Percentiles rank a stretch among this genome's conserved stretches.
Conservation (phyloP, 106 monocot species). For the Dendrobium chrysotoxum region DNA sequence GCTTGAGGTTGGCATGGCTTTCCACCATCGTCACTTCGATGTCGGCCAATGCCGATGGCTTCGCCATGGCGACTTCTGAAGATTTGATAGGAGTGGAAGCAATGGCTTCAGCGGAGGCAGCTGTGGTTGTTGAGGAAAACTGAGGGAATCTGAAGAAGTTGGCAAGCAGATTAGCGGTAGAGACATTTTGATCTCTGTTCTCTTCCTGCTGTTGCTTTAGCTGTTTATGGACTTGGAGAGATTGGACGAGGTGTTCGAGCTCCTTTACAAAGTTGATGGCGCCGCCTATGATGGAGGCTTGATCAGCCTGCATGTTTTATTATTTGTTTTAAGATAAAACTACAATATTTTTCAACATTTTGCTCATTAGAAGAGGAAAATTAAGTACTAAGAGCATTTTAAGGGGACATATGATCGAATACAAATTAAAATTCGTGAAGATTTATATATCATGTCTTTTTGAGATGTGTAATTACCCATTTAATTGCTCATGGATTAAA, state of each 20-base stretch:
- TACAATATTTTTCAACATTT: no score
- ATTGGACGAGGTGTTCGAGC: constrained; percentile 55
- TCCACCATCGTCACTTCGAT: constrained; percentile 58
- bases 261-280: constrained; percentile 66
- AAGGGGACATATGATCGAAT: no score
- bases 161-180: constrained; percentile 19
- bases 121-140: constrained; percentile 15
- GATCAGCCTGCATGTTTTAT: constrained; percentile 33
- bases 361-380: no score
- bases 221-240: constrained; percentile 32
- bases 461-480: no score
- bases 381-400: background rate
- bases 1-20: constrained; percentile 55
- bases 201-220: constrained; percentile 4
- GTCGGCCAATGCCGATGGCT: constrained; percentile 20
- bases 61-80: no score
- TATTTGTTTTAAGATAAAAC: no score
- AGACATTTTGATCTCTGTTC: no score
- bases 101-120: background rate
- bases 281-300: constrained; percentile 57
- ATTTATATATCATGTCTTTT: no score
- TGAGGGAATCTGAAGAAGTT: constrained; percentile 51
- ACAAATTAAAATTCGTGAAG: no score
- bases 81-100: no score
- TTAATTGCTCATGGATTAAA: no score